Evolutionary conservation across 108 stramenopile species (phyloP).

Genomic region (Ochromonas danica): DNA sequence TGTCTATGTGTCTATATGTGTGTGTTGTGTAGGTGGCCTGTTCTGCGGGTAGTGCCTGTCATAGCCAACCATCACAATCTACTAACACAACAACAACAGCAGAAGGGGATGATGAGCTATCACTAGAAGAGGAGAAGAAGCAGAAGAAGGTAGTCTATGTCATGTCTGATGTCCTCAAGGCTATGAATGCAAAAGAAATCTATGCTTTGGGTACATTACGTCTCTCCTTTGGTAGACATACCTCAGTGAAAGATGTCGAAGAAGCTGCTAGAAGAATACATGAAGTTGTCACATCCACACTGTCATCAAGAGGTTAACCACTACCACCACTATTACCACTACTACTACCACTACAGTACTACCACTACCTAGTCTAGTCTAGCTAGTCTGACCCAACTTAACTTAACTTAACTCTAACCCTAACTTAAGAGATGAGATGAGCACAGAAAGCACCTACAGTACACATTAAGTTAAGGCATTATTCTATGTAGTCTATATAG

Average conservation of each 20-base stretch:
- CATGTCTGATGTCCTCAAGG: conserved; percentile 73
- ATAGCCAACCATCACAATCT: conserved; percentile 47
- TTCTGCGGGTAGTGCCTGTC: conserved; percentile 86
- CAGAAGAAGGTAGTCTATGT: neutral
- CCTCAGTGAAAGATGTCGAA: conserved; percentile 73
- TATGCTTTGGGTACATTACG: conserved; percentile 82
- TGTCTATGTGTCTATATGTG: neutral
- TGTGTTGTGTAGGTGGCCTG: conserved; percentile 63
- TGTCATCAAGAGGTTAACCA: too few species aligned
- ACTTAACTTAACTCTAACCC: too few species aligned
- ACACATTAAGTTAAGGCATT: too few species aligned
- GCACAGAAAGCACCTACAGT: too few species aligned
- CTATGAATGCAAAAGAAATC: conserved; percentile 75
- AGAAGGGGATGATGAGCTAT: neutral
- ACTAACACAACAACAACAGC: neutral
- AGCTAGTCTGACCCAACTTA: too few species aligned
- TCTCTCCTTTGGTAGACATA: conserved; percentile 79
- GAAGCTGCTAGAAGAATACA: conserved; percentile 46
- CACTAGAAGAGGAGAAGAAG: neutral
- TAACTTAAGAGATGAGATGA: too few species aligned
- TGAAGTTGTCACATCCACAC: neutral
- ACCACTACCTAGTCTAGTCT: too few species aligned
- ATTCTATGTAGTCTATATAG: too few species aligned
- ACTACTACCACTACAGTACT: too few species aligned
- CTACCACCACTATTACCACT: too few species aligned